Percentiles rank a stretch among this genome's conserved stretches.
Conservation (phyloP, 257 asterid genomes). For the Solanum sparsipilum region DNA sequence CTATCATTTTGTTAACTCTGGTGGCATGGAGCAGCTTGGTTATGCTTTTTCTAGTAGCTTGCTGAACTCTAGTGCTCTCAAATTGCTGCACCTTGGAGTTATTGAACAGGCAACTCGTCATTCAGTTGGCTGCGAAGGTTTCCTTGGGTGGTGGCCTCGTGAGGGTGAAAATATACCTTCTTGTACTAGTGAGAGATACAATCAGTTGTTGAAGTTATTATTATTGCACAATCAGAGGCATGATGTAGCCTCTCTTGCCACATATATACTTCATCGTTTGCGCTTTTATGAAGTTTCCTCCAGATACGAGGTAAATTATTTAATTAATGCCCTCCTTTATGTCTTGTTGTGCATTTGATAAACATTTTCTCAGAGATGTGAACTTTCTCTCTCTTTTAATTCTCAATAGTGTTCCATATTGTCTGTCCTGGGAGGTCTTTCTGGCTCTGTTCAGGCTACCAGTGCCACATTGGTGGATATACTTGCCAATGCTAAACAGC, state of each 20-base stretch:
- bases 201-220: slow-evolving; percentile 72
- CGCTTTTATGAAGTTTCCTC: slow-evolving; percentile 88
- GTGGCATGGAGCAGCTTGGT: slow-evolving; percentile 93
- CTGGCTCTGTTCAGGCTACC: slow-evolving; percentile 35
- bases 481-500: slow-evolving; percentile 62
- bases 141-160: slow-evolving; percentile 78
- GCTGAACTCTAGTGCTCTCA: slow-evolving; percentile 42
- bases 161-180: slow-evolving; percentile 68
- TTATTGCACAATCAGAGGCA: slow-evolving; percentile 77
- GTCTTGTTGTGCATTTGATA: neutral
- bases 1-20: slow-evolving; percentile 58
- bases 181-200: slow-evolving; percentile 80
- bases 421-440: slow-evolving; percentile 56
- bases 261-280: slow-evolving; percentile 79
- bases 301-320: slow-evolving; percentile 72
- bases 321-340: neutral
- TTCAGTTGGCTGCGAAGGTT: slow-evolving; percentile 93
- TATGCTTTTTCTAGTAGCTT: slow-evolving; percentile 31
- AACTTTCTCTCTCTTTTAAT: neutral
- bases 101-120: slow-evolving; percentile 79
- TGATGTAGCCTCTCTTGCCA: slow-evolving; percentile 75
- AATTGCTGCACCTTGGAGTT: slow-evolving; percentile 46
- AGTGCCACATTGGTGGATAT: slow-evolving; percentile 36
- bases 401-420: slow-evolving; percentile 48
- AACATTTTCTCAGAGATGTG: neutral